A percentile compares a stretch with the other conserved stretches of the same genome.
These are phyloP conservation scores for Leucogyrophana mollusca DNA, from an alignment of 768 basidiomycete genomes.

Conservation along the genomic window DNA sequence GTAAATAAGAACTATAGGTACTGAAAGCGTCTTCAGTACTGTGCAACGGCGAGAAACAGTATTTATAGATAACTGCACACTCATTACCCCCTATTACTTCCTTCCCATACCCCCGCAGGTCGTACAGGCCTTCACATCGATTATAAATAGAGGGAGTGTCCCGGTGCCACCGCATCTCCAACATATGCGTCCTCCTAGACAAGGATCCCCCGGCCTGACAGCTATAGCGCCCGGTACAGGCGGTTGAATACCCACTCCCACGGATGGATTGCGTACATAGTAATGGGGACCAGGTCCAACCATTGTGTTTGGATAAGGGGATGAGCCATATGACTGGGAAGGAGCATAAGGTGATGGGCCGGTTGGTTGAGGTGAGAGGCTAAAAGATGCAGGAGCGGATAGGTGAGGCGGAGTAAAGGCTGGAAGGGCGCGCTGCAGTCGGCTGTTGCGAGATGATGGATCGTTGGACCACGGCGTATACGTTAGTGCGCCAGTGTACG, in stretches of 20 bases:
- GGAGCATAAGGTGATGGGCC: background rate
- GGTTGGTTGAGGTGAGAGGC: background rate
- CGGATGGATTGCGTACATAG: conserved; percentile 24
- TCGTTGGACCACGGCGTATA: conserved; percentile 42
- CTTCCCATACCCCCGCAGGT: conserved; percentile 68
- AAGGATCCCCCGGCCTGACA: conserved; percentile 61
- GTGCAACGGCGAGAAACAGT: too few relatives aligned
- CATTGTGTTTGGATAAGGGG: background rate
- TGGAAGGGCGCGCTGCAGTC: conserved; percentile 30
- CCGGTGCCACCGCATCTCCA: conserved; percentile 66
- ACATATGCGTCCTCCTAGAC: conserved; percentile 67
- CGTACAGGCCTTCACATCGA: conserved; percentile 53
- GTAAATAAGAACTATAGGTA: too few relatives aligned
- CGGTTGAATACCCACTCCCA: conserved; percentile 8
- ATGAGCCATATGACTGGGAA: background rate
- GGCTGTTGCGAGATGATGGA: conserved; percentile 17
- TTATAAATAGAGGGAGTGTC: conserved; percentile 45
- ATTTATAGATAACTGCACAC: too few relatives aligned
- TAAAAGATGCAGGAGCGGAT: conserved; percentile 2
- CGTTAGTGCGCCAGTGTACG: conserved; percentile 58
- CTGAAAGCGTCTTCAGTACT: too few relatives aligned
- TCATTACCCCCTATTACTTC: conserved; percentile 32
- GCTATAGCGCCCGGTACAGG: conserved; percentile 45
- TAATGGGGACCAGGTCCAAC: conserved; percentile 12
- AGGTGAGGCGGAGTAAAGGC: conserved; percentile 21